phyloP scores from a whole-genome alignment of 352 stramenopile species.

The Saprolegnia diclina region DNA sequence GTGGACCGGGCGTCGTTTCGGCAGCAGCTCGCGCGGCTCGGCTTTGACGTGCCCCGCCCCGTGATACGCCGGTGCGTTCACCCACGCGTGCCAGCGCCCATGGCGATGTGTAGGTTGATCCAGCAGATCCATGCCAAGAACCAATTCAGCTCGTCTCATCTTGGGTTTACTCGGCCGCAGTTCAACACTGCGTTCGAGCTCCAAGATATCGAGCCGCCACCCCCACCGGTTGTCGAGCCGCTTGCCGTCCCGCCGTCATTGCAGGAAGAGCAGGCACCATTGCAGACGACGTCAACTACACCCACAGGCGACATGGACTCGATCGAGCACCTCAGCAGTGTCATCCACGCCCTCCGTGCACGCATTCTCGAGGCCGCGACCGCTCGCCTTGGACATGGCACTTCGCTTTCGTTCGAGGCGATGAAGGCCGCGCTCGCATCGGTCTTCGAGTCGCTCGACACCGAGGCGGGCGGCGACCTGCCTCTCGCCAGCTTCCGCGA shows the following conservation, averaged over 20 bases:
- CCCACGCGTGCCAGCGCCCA: neutral
- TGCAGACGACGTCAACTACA: neutral
- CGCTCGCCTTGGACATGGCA: constrained; percentile 32
- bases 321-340: constrained; percentile 37
- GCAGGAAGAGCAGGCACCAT: neutral
- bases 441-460: constrained; percentile 54
- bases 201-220: neutral
- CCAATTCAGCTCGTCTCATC: neutral
- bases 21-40: constrained; percentile 40
- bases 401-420: constrained; percentile 34
- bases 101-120: constrained; percentile 9
- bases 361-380: constrained; percentile 41
- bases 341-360: constrained; percentile 36
- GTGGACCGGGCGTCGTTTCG: constrained; percentile 64
- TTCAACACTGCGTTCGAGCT: constrained; percentile 17
- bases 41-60: constrained; percentile 50
- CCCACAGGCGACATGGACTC: neutral
- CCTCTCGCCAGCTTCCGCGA: constrained; percentile 45
- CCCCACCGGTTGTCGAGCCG: too few relatives aligned
- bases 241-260: neutral
- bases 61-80: constrained; percentile 50
- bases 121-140: constrained; percentile 16
- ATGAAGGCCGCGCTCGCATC: constrained; percentile 49
- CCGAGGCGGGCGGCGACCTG: constrained; percentile 46
- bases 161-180: constrained; percentile 7